phyloP scores from a whole-genome alignment of 495 filamentous ascomycete species.

The Saxispiralis lemnorum region DNA sequence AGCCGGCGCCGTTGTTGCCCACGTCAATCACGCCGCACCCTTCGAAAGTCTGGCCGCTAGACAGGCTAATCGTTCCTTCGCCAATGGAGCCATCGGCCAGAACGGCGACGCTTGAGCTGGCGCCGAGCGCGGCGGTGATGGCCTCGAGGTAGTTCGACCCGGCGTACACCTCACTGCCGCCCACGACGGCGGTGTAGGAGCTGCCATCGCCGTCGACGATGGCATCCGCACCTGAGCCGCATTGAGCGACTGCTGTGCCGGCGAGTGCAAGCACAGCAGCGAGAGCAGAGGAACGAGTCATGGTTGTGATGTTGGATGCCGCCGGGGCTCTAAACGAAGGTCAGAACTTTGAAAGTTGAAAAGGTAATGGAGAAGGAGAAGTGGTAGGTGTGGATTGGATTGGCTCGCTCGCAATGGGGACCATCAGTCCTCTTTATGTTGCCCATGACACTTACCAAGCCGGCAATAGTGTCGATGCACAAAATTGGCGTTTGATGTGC shows the following conservation, averaged over 20 bases:
- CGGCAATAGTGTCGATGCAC: too few species aligned
- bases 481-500: too few species aligned
- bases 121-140: slow-evolving; percentile 25
- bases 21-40: slow-evolving; percentile 33
- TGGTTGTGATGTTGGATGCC: background rate
- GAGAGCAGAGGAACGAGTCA: slow-evolving; percentile 10
- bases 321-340: too few species aligned
- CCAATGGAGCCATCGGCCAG: slow-evolving; percentile 13
- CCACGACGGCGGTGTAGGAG: slow-evolving; percentile 23
- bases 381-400: too few species aligned
- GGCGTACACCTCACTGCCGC: slow-evolving; percentile 22
- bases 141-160: slow-evolving; percentile 30
- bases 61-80: slow-evolving; percentile 21
- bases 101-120: slow-evolving; percentile 10
- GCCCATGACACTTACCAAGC: too few species aligned
- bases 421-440: too few species aligned
- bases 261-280: slow-evolving; percentile 20
- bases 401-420: too few species aligned
- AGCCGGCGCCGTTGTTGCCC: slow-evolving; percentile 26
- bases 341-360: too few species aligned
- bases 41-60: slow-evolving; percentile 30
- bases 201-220: slow-evolving; percentile 25
- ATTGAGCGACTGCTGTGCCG: slow-evolving; percentile 21
- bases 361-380: too few species aligned
- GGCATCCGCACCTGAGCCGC: slow-evolving; percentile 26